phyloP scores from a whole-genome alignment of 2,329 filamentous ascomycete species.

The Xylariaceae sp. region DNA sequence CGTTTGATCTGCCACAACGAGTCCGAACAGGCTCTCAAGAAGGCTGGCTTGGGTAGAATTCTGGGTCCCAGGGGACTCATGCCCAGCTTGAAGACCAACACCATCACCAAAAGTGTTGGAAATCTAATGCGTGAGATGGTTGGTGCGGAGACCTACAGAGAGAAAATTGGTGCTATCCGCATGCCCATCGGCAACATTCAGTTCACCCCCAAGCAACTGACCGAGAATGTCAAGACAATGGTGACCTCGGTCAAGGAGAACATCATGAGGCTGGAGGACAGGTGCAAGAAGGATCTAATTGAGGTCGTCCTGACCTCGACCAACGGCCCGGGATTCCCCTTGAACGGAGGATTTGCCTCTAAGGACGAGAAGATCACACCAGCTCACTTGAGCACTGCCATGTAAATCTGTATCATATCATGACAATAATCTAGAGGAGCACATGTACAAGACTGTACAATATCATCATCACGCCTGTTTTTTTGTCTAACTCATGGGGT shows the following conservation, averaged over 20 bases:
- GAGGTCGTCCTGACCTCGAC: slow-evolving; percentile 81
- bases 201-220: slow-evolving; percentile 82
- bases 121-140: slow-evolving; percentile 75
- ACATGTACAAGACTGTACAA: slow-evolving; percentile 17
- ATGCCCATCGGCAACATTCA: slow-evolving; percentile 88
- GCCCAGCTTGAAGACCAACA: slow-evolving; percentile 84
- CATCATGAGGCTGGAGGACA: slow-evolving; percentile 60
- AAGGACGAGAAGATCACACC: slow-evolving; percentile 52
- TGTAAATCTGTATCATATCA: slow-evolving; percentile 36
- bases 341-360: slow-evolving; percentile 74
- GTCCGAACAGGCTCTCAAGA: slow-evolving; percentile 72
- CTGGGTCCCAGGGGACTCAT: slow-evolving; percentile 88
- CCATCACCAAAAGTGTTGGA: slow-evolving; percentile 77
- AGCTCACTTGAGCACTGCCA: slow-evolving; percentile 48
- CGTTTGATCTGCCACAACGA: slow-evolving; percentile 80
- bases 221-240: slow-evolving; percentile 76
- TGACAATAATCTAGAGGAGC: slow-evolving; percentile 1
- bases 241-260: slow-evolving; percentile 76
- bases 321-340: slow-evolving; percentile 76
- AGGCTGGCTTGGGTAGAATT: slow-evolving; percentile 73
- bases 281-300: slow-evolving; percentile 66
- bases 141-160: slow-evolving; percentile 81
- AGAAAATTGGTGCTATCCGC: slow-evolving; percentile 77
- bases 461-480: slow-evolving; percentile 1
- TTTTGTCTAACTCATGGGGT: slow-evolving; percentile 6